Evolutionary conservation across 2,329 filamentous ascomycete species (phyloP).

Genomic region (Neopestalotiopsis rosae): DNA sequence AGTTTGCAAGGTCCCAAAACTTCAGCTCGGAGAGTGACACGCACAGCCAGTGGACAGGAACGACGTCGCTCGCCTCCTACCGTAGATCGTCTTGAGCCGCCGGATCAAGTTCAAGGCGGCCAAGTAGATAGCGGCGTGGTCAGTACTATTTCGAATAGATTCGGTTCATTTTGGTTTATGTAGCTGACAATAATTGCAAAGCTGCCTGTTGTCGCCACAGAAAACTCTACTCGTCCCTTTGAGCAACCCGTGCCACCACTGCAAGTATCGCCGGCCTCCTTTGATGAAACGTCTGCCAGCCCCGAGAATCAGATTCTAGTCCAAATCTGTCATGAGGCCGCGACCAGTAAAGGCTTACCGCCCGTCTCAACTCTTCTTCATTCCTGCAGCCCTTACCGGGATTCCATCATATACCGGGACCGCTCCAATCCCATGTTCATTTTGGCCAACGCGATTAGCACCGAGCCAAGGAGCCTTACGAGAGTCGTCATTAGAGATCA

Average conservation of each 20-base stretch:
- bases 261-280: neutral
- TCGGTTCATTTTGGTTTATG: too few species aligned
- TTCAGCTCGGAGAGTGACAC: neutral
- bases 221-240: neutral
- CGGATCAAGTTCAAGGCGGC: too few species aligned
- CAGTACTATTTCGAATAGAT: too few species aligned
- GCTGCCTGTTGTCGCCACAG: neutral
- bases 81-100: neutral
- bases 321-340: neutral
- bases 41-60: neutral
- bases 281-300: neutral
- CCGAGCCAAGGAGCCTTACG: neutral
- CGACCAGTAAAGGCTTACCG: neutral
- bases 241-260: neutral
- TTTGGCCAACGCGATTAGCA: neutral
- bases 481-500: neutral
- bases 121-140: too few species aligned
- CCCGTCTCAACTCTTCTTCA: neutral
- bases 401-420: neutral
- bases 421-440: neutral
- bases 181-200: neutral
- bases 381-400: neutral
- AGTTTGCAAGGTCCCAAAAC: neutral
- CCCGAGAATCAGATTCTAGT: neutral
- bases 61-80: neutral